Percentiles rank a stretch among this genome's conserved stretches.
phyloP scores from a whole-genome alignment of 208 protist genomes.

The Tetramitus jugosus region DNA sequence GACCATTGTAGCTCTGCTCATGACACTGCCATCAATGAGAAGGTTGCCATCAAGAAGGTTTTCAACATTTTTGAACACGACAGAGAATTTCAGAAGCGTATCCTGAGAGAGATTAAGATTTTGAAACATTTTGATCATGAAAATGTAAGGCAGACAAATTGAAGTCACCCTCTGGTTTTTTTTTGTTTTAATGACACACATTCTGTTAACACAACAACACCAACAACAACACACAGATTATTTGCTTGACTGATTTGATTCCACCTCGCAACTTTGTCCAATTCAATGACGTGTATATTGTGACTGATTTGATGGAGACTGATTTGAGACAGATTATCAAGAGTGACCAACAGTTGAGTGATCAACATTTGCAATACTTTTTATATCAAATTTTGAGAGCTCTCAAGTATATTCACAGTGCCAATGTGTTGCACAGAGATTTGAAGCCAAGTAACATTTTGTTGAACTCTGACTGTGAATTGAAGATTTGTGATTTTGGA shows the following conservation, averaged over 20 bases:
- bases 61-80: slow-evolving; percentile 13
- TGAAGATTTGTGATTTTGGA: slow-evolving; percentile 24
- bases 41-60: slow-evolving; percentile 13
- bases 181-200: no score
- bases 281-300: slow-evolving; percentile 16
- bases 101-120: slow-evolving; percentile 18
- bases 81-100: neutral
- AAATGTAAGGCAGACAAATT: neutral
- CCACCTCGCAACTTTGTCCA: neutral
- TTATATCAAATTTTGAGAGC: slow-evolving; percentile 57
- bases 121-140: slow-evolving; percentile 20
- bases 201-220: neutral
- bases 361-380: slow-evolving; percentile 52
- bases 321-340: slow-evolving; percentile 13
- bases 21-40: neutral
- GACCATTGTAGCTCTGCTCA: neutral
- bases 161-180: no score
- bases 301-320: slow-evolving; percentile 21
- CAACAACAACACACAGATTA: neutral
- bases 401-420: slow-evolving; percentile 56
- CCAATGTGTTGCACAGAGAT: slow-evolving; percentile 53
- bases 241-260: slow-evolving; percentile 17
- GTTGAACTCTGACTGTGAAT: slow-evolving; percentile 12
- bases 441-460: slow-evolving; percentile 17
- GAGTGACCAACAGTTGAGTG: neutral